Conservation (phyloP, 1,139 yeast genomes). For the Tardiomyces depauwii region DNA sequence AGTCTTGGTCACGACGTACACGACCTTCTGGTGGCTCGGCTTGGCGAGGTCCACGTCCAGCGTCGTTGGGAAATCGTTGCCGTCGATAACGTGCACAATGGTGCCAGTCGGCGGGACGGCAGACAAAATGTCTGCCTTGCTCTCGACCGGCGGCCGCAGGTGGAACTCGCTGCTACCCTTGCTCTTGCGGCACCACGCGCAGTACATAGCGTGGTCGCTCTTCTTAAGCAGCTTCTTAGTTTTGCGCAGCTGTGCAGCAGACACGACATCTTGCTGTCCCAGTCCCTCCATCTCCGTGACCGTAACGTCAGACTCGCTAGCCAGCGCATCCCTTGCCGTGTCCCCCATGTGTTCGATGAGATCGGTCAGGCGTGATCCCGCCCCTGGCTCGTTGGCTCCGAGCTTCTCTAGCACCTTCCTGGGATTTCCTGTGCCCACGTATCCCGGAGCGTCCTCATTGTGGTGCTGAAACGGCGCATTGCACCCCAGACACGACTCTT, state of each 20-base stretch:
- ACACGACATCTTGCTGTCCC: background rate
- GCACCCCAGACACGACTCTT: background rate
- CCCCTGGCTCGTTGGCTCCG: background rate
- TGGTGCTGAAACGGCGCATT: background rate
- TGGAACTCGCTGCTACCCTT: background rate
- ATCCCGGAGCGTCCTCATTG: background rate
- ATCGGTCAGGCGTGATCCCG: background rate
- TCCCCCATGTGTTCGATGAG: background rate
- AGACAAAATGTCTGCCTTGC: slow-evolving; percentile 20
- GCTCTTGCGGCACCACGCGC: background rate
- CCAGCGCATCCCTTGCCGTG: background rate
- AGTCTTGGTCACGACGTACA: slow-evolving; percentile 46
- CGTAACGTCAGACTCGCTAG: background rate
- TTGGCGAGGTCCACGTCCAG: slow-evolving; percentile 28
- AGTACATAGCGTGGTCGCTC: background rate
- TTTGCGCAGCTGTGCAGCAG: background rate
- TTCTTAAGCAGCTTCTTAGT: background rate
- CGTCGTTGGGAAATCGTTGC: slow-evolving; percentile 60
- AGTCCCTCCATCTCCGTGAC: background rate
- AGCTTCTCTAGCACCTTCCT: background rate
- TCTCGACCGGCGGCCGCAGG: background rate
- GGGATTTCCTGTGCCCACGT: background rate
- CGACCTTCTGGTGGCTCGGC: slow-evolving; percentile 26
- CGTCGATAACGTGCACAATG: slow-evolving; percentile 50
- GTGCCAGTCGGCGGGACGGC: slow-evolving; percentile 39